Evolutionary conservation across 345 rosid species (phyloP), one percentile per base, ranked within the genome.

Genomic region (Camelina hispida): DNA sequence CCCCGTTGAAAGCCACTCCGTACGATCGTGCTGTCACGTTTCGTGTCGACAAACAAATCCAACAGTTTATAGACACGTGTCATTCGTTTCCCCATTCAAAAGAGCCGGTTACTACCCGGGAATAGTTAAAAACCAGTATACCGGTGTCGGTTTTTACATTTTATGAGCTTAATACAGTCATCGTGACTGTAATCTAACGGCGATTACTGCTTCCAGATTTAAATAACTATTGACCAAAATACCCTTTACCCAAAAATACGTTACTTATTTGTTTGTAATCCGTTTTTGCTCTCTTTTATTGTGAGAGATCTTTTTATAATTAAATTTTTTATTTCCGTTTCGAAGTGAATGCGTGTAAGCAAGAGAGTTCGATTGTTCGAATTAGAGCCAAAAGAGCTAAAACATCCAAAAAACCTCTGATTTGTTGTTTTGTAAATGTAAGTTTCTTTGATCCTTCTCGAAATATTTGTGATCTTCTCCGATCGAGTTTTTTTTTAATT

Each of bases 1-100:
- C 61, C 73, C 44, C 65, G 79, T 76, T 44, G 50, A 68, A 75
- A 75, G 69, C 75, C 25, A 69, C 71, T 69, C 75, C 72, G 81
- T 66, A 35, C n/a, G 43, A 58, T 55, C 82, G 79, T 79, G 82
- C 76, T 63, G 68, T 74, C 82, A 79, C 79, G 79, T 74, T 7
- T 7, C 51, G 1, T 3, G 51, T 65, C 55, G 68, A 50, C 72
- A 54, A 62, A 56, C 44, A 35, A 47, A 23, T 25, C 72, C 62
- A 68, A 40, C 55, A 7, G 22, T 0, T 28, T 20, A 63, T 0
- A 1, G 58, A 72, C 82, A 68, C 76, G 82, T 74, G 72, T 25
- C 71, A 10, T 4, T 18, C 0, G 7, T 16, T 4, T 7, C 23
- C 55, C 34, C 68, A 64, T 8, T 22, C 28, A 44, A 66, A 75